Percentiles rank a stretch among this genome's conserved stretches.
phyloP scores from a whole-genome alignment of 495 filamentous ascomycete genomes.

The Daldinia grandis region DNA sequence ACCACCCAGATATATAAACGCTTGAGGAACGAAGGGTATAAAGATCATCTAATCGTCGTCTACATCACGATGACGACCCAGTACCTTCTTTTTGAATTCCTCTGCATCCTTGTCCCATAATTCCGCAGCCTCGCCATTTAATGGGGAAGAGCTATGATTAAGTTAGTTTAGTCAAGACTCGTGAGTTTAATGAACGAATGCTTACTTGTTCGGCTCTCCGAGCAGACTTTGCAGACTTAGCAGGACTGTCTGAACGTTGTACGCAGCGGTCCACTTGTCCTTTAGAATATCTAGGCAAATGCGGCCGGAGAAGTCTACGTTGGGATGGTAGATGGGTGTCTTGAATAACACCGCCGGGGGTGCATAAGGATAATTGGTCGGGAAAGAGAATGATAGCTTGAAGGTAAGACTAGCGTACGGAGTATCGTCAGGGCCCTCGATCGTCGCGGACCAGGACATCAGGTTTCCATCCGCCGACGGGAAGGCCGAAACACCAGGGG shows the following conservation, averaged over 20 bases:
- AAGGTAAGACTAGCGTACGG: constrained; percentile 89
- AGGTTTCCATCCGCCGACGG: constrained; percentile 90
- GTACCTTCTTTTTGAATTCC: constrained; percentile 82
- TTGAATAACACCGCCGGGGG: constrained; percentile 94
- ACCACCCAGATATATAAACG: constrained; percentile 24
- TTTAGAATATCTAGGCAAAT: constrained; percentile 98
- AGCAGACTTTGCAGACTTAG: constrained; percentile 94
- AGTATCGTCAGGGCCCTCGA: constrained; percentile 89
- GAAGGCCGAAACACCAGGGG: constrained; percentile 94
- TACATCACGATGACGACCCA: constrained; percentile 63
- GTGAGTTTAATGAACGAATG: background rate
- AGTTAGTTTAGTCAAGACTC: constrained; percentile 3
- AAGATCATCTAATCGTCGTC: constrained; percentile 59
- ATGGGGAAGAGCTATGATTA: constrained; percentile 77
- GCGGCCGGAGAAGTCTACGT: constrained; percentile 89
- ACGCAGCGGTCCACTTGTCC: constrained; percentile 95
- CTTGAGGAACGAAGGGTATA: constrained; percentile 17
- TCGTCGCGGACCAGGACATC: constrained; percentile 89
- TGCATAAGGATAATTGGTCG: constrained; percentile 90
- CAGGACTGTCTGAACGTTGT: constrained; percentile 92
- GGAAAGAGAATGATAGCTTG: constrained; percentile 93
- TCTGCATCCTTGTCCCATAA: constrained; percentile 90
- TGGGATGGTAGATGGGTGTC: constrained; percentile 93
- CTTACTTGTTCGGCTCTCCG: constrained; percentile 97
- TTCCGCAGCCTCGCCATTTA: constrained; percentile 96